Evolutionary conservation across 345 rosid genomes (phyloP).

Genomic region (Streptanthus diversifolius): DNA sequence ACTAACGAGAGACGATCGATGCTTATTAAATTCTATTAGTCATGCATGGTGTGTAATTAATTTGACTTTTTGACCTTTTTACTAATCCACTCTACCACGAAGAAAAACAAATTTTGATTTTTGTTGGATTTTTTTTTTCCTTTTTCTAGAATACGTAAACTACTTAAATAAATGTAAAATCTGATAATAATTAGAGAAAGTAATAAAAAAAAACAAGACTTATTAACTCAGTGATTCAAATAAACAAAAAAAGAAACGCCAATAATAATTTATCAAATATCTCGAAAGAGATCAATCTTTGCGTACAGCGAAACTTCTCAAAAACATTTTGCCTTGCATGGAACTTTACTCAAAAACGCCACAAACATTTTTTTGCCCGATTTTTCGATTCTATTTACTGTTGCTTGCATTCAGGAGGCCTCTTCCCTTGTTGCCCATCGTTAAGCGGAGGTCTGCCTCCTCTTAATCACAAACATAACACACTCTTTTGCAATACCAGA

Average conservation of each 20-base stretch:
- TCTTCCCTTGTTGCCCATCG: constrained; percentile 67
- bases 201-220: neutral
- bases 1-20: neutral
- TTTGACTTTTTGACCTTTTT: constrained; percentile 4
- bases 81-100: neutral
- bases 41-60: neutral
- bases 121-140: too few relatives aligned
- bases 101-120: neutral
- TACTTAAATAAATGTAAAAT: neutral
- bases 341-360: constrained; percentile 19
- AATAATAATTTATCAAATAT: neutral
- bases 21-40: neutral
- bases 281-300: constrained; percentile 7
- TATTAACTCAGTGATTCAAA: constrained; percentile 2
- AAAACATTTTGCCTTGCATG: constrained; percentile 13
- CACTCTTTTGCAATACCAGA: neutral
- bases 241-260: neutral
- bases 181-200: neutral
- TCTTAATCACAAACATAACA: constrained; percentile 19
- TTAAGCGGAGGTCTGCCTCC: constrained; percentile 48
- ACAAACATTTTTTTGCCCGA: neutral
- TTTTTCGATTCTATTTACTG: constrained; percentile 41
- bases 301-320: constrained; percentile 13
- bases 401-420: constrained; percentile 98
- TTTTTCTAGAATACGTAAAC: neutral